Base-by-base conservation (phyloP, 495 filamentous ascomycete genomes). In the Aspergillus funiculosus region DNA sequence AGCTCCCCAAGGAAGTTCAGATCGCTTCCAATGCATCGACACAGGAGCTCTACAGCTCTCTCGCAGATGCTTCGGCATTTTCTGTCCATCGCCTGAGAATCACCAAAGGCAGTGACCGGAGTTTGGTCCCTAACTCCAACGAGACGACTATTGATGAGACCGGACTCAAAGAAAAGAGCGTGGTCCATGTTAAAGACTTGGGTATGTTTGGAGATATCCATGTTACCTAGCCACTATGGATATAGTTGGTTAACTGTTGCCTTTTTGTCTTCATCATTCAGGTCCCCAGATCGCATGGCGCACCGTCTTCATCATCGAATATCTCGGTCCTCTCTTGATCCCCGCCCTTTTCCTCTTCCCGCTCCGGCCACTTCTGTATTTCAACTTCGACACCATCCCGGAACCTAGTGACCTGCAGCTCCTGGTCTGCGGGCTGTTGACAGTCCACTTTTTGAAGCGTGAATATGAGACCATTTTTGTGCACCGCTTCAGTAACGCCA, bases 241-340 rank as follows among this genome's bases (percentile, higher is more conserved):
- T 22, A 9, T n/a, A n/a, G n/a, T n/a, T n/a, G n/a, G n/a, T 4
- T 30, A 18, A 2, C 48, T 25, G 1, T 35, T 30, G 39, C 27
- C 3, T 35, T 9, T 9, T n/a, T 27, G 17, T 41, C 24, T 28
- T 6, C 28, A 21, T 15, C 10, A 3, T 51, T 21, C 50, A 96
- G 91, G 92, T 36, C 83, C 83, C 22, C 92, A 98, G 66, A 86
- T 96, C 46, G 80, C 79, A 38, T 98, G 92, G 92, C 84, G 82
- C 48, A 90, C 88, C 40, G 94, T 96, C 57, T 98, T 89, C 71
- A 66, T 94, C 46, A 80, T 95, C 64, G 92, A 98, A 72, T 98
- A 98, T 67, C 69, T 89, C 45, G 92, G 92, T 6, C 92, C 92
- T n/a, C 80, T 97, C 51, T 62, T 96, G 56, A 86, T 96, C 69